A percentile compares a stretch with the other conserved stretches of the same genome.
Conservation (phyloP, 2,329 filamentous ascomycete genomes). For the Trichoderma asperellum region DNA sequence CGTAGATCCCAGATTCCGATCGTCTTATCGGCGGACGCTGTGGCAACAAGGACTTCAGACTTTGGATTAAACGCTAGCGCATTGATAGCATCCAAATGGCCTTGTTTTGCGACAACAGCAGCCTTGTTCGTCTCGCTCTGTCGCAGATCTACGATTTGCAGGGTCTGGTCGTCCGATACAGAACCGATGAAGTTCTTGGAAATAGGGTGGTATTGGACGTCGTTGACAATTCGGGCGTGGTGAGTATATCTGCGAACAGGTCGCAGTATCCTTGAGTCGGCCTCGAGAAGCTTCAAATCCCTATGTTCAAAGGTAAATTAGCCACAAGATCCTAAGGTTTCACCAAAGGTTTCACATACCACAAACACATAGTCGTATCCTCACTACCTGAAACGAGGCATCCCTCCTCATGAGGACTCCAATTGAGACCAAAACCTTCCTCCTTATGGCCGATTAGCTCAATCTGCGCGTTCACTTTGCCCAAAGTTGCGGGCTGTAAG, state of each 20-base stretch:
- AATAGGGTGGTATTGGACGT: conserved; percentile 92
- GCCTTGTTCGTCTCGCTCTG: conserved; percentile 66
- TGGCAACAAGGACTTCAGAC: conserved; percentile 87
- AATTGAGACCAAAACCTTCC: conserved; percentile 91
- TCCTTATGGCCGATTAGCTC: conserved; percentile 81
- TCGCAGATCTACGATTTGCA: conserved; percentile 90
- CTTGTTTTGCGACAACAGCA: conserved; percentile 69
- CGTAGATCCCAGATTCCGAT: conserved; percentile 95
- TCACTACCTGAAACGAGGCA: conserved; percentile 88
- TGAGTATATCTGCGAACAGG: conserved; percentile 80
- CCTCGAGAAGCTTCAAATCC: conserved; percentile 78
- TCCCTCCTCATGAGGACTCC: conserved; percentile 84
- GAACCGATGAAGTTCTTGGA: conserved; percentile 85
- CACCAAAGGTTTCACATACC: conserved; percentile 57
- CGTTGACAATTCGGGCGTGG: conserved; percentile 90
- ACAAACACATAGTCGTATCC: conserved; percentile 87
- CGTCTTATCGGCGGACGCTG: conserved; percentile 92
- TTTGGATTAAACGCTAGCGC: conserved; percentile 93
- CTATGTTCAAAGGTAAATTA: conserved; percentile 45
- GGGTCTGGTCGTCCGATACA: conserved; percentile 91
- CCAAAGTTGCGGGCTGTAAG: conserved; percentile 65
- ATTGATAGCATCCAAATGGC: conserved; percentile 92
- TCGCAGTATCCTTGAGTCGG: conserved; percentile 69
- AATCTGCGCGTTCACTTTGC: conserved; percentile 77
- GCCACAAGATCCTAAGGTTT: conserved; percentile 10